A percentile compares a stretch with the other conserved stretches of the same genome.
Evolutionary conservation across 495 filamentous ascomycete species (phyloP).

Genomic region (Penicillium coprophilum): DNA sequence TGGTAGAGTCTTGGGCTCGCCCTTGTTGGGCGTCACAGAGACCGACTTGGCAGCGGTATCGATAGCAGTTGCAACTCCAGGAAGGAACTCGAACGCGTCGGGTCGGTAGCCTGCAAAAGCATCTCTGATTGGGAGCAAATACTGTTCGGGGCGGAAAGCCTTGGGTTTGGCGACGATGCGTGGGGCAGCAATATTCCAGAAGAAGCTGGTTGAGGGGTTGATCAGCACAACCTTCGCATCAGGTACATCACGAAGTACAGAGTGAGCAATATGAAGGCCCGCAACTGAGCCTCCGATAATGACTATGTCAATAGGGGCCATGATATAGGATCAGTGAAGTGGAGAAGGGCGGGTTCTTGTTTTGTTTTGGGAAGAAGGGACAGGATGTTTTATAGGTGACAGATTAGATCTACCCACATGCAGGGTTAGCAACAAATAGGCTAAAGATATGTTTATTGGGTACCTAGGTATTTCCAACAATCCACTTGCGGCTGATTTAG

Average conservation of each 20-base stretch:
- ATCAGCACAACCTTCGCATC: slow-evolving; percentile 55
- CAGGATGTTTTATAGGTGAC: slow-evolving; percentile 16
- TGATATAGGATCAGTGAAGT: slow-evolving; percentile 7
- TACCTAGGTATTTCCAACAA: neutral
- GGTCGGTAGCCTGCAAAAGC: slow-evolving; percentile 52
- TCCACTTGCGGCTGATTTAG: neutral
- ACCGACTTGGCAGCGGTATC: slow-evolving; percentile 46
- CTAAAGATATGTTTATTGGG: neutral
- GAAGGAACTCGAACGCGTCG: slow-evolving; percentile 54
- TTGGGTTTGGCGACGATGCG: slow-evolving; percentile 45
- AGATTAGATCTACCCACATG: neutral
- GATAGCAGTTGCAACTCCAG: slow-evolving; percentile 52
- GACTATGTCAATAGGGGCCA: slow-evolving; percentile 44
- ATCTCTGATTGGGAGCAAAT: slow-evolving; percentile 49
- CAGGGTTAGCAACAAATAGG: neutral
- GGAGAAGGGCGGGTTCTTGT: neutral
- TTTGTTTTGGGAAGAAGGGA: slow-evolving; percentile 6
- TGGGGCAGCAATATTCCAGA: slow-evolving; percentile 53
- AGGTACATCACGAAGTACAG: slow-evolving; percentile 52
- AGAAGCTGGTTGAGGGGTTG: slow-evolving; percentile 53
- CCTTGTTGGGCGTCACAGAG: slow-evolving; percentile 30
- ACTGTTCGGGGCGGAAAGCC: slow-evolving; percentile 42
- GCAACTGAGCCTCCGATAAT: slow-evolving; percentile 63
- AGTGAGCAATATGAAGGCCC: slow-evolving; percentile 60
- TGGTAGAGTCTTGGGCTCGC: slow-evolving; percentile 30